Percentiles rank a stretch among this genome's conserved stretches.
These are phyloP conservation scores for Nemania sp. DNA, from an alignment of 2,329 filamentous ascomycete genomes.

Conservation along the genomic window DNA sequence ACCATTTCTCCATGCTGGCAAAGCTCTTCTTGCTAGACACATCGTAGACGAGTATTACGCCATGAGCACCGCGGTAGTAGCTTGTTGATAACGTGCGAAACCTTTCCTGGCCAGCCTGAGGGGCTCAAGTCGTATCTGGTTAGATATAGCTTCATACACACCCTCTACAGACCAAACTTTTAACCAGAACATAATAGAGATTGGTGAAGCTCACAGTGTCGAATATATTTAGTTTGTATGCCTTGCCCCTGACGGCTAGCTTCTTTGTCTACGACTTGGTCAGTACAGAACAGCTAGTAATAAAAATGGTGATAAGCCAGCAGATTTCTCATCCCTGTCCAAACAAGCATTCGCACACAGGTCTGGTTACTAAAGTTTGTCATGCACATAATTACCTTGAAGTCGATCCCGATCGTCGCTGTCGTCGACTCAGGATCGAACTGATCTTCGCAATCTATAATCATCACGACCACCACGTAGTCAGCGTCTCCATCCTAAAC, in stretches of 20 bases:
- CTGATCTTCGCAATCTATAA: conserved; percentile 56
- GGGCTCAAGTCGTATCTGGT: neutral
- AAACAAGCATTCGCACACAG: neutral
- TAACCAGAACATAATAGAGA: neutral
- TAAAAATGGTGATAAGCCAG: neutral
- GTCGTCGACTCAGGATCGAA: conserved; percentile 58
- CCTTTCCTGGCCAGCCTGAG: conserved; percentile 50
- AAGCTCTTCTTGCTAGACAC: conserved; percentile 54
- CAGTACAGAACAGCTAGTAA: neutral
- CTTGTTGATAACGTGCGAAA: conserved; percentile 55
- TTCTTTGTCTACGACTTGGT: conserved; percentile 50
- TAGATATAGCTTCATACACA: conserved; percentile 7
- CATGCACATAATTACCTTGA: conserved; percentile 46
- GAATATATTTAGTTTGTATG: conserved; percentile 57
- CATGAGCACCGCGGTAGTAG: conserved; percentile 55
- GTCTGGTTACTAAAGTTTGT: too few species aligned
- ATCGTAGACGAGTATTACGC: conserved; percentile 54
- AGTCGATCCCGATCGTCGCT: conserved; percentile 61
- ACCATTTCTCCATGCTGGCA: conserved; percentile 56
- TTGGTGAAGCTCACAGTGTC: conserved; percentile 47
- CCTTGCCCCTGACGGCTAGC: conserved; percentile 54
- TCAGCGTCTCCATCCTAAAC: neutral
- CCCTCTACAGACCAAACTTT: too few species aligned
- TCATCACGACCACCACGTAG: neutral
- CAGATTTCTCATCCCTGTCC: too few species aligned